Percentiles rank a stretch among this genome's conserved stretches.
These are phyloP conservation scores for Phytophthora aleatoria DNA, from an alignment of 352 stramenopile genomes.

Conservation along the genomic window DNA sequence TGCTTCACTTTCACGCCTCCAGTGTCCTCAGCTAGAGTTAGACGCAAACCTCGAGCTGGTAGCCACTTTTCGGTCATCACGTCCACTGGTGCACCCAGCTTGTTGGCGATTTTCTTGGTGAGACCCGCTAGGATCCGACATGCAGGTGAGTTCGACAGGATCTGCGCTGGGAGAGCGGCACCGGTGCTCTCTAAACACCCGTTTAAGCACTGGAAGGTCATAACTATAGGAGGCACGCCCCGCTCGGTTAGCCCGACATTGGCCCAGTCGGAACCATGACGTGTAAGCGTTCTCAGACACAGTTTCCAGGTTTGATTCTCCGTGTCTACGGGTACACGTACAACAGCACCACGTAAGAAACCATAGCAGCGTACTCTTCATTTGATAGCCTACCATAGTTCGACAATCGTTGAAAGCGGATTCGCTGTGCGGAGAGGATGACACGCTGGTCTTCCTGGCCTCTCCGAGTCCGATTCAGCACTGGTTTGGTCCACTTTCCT, in stretches of 20 bases:
- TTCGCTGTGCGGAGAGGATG: conserved; percentile 57
- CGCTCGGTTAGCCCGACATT: conserved; percentile 69
- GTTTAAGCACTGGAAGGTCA: conserved; percentile 59
- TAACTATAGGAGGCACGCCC: conserved; percentile 64
- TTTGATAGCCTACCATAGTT: conserved; percentile 62
- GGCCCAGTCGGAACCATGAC: conserved; percentile 75
- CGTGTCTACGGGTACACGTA: conserved; percentile 36
- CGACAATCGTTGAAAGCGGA: conserved; percentile 75
- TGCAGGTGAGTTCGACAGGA: conserved; percentile 73
- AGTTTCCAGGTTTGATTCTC: conserved; percentile 68
- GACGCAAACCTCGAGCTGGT: conserved; percentile 37
- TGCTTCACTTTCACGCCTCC: conserved; percentile 29
- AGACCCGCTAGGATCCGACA: conserved; percentile 77
- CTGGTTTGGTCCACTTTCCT: conserved; percentile 70
- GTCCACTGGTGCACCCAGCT: conserved; percentile 74
- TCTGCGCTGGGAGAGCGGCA: conserved; percentile 38
- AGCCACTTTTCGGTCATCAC: conserved; percentile 89
- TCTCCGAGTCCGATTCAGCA: conserved; percentile 75
- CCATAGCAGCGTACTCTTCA: not conserved
- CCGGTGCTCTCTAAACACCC: conserved; percentile 63
- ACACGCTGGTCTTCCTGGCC: conserved; percentile 76
- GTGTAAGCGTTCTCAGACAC: conserved; percentile 68
- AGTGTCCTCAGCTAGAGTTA: conserved; percentile 17
- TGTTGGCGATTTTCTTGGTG: conserved; percentile 87
- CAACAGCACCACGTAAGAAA: conserved; percentile 6